phyloP scores from a whole-genome alignment of 768 basidiomycete species.

The Suillus alpinus region DNA sequence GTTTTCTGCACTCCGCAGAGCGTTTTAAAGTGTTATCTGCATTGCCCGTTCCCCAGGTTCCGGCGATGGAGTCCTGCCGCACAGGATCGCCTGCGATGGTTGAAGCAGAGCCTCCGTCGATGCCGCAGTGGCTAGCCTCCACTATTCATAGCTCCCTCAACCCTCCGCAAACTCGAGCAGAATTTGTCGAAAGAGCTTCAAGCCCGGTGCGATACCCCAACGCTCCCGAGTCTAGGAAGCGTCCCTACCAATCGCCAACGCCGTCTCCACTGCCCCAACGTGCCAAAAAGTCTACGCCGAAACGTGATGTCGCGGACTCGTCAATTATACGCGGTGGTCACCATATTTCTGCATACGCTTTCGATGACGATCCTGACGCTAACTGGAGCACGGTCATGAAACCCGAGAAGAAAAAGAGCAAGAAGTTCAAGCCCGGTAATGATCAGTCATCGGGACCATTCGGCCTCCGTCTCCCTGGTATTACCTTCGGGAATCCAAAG shows the following conservation, averaged over 20 bases:
- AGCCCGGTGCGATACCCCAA: slow-evolving; percentile 3
- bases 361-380: slow-evolving; percentile 21
- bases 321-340: background rate
- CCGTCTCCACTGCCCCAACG: slow-evolving; percentile 6
- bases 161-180: background rate
- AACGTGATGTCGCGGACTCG: background rate
- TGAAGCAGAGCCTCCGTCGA: background rate
- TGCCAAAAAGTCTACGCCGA: slow-evolving; percentile 2
- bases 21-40: background rate
- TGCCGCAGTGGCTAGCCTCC: slow-evolving; percentile 8
- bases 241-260: background rate
- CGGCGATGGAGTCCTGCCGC: background rate
- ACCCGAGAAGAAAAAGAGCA: slow-evolving; percentile 3
- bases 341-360: slow-evolving; percentile 16
- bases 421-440: background rate
- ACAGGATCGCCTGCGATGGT: background rate
- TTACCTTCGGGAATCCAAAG: background rate
- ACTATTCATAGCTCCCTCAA: slow-evolving; percentile 2
- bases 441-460: slow-evolving; percentile 20
- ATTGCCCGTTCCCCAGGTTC: background rate
- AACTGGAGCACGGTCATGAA: slow-evolving; percentile 8
- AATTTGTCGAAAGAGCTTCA: background rate
- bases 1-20: background rate
- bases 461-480: slow-evolving; percentile 20
- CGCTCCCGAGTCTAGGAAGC: background rate